Evolutionary conservation across 2,329 filamentous ascomycete genomes (phyloP).

Genomic region (Botrytis squamosa): DNA sequence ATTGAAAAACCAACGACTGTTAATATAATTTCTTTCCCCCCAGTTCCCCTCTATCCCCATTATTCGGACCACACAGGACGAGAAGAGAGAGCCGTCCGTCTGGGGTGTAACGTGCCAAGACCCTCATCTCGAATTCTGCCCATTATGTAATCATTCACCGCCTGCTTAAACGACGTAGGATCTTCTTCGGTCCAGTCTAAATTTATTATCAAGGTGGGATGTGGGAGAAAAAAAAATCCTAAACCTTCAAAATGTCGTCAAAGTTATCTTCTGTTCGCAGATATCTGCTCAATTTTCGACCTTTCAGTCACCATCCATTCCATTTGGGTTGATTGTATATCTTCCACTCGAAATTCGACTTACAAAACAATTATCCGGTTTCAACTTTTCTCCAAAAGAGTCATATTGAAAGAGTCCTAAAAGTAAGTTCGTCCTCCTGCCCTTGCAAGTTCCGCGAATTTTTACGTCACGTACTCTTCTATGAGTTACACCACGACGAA

Average conservation of each 20-base stretch:
- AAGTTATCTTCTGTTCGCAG: constrained; percentile 10
- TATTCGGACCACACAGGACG: background rate
- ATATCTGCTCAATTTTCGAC: background rate
- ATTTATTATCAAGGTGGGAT: constrained; percentile 15
- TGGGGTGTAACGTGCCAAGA: background rate
- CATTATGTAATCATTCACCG: background rate
- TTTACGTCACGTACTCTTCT: background rate
- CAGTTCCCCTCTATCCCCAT: background rate
- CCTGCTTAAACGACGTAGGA: background rate
- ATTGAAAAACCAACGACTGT: background rate
- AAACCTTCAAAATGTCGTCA: constrained; percentile 22
- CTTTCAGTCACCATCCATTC: background rate
- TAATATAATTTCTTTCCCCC: background rate
- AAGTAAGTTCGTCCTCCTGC: background rate
- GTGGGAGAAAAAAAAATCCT: constrained; percentile 9
- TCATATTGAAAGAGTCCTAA: background rate
- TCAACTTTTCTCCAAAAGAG: background rate
- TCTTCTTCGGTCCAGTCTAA: background rate
- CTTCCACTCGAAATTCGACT: background rate
- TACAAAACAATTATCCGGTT: background rate
- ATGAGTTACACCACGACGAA: background rate
- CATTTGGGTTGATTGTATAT: background rate
- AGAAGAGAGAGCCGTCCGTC: background rate
- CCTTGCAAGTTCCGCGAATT: background rate
- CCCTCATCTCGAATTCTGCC: background rate